Percentiles rank a stretch among this genome's conserved stretches.
These are phyloP conservation scores for Monosporozyma solicola DNA, from an alignment of 805 yeast genomes.

Conservation along the genomic window DNA sequence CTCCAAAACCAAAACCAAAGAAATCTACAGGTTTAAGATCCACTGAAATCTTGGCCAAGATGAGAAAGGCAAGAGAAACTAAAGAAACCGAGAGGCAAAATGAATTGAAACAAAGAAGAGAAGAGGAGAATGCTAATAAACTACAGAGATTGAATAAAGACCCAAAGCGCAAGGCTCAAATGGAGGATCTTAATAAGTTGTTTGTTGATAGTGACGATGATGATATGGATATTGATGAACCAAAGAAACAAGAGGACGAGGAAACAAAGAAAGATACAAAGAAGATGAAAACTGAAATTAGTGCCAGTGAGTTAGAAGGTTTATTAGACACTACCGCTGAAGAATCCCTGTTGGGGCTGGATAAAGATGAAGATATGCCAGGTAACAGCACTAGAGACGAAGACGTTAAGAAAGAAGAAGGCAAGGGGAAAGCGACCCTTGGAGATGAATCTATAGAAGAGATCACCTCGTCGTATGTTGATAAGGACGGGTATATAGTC, in stretches of 20 bases:
- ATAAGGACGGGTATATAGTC: constrained; percentile 29
- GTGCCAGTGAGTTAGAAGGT: constrained; percentile 18
- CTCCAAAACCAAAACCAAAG: neutral
- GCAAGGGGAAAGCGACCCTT: neutral
- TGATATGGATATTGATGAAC: constrained; percentile 4
- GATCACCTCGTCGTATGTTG: constrained; percentile 13
- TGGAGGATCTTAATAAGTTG: constrained; percentile 21
- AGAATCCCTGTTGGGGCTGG: constrained; percentile 20
- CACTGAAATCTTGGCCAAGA: constrained; percentile 25
- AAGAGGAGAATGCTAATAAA: constrained; percentile 9
- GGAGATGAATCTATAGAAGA: constrained; percentile 5
- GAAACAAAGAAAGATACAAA: neutral
- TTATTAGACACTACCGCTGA: constrained; percentile 28
- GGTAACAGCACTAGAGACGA: neutral
- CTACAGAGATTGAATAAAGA: constrained; percentile 8
- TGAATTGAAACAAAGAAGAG: constrained; percentile 21
- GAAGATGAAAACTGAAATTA: neutral
- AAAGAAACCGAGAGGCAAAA: constrained; percentile 23
- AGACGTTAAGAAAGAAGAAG: neutral
- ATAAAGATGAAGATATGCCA: neutral
- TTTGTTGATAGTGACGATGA: constrained; percentile 24
- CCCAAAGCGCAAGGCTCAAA: constrained; percentile 24
- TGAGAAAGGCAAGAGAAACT: constrained; percentile 26
- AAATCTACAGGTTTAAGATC: constrained; percentile 22
- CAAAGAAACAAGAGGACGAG: neutral